Evolutionary conservation across 2,329 filamentous ascomycete genomes (phyloP).

Genomic region (Claviceps sp.): DNA sequence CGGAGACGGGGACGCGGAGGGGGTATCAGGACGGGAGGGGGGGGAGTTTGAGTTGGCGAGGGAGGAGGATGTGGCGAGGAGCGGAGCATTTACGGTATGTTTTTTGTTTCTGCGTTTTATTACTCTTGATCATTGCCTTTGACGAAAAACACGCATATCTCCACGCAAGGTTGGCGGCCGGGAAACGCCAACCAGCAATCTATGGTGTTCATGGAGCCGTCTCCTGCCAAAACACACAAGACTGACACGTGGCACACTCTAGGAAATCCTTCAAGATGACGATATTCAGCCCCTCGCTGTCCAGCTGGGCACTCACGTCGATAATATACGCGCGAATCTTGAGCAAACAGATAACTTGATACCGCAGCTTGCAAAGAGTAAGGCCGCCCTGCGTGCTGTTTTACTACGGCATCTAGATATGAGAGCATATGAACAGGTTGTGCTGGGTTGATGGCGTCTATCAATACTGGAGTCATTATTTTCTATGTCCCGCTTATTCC

Average conservation of each 20-base stretch:
- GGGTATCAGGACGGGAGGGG: background rate
- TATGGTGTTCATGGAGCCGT: too few species aligned
- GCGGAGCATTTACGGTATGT: conserved; percentile 9
- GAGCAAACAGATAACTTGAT: conserved; percentile 38
- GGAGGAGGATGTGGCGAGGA: background rate
- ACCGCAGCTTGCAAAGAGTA: conserved; percentile 33
- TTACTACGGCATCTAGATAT: conserved; percentile 31
- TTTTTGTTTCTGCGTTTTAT: background rate
- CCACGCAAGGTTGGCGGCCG: too few species aligned
- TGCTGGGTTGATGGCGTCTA: conserved; percentile 24
- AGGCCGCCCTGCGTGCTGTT: conserved; percentile 35
- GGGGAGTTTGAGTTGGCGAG: conserved; percentile 1
- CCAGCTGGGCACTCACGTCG: conserved; percentile 41
- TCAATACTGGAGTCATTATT: too few species aligned
- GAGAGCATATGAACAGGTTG: conserved; percentile 32
- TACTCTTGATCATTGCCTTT: too few species aligned
- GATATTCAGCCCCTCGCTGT: conserved; percentile 31
- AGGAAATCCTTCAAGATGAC: conserved; percentile 16
- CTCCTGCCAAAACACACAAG: too few species aligned
- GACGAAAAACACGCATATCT: too few species aligned
- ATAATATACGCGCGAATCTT: conserved; percentile 41
- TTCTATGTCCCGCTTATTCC: too few species aligned
- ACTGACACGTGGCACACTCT: too few species aligned
- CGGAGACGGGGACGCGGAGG: conserved; percentile 2
- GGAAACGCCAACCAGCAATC: too few species aligned